Base-by-base conservation (phyloP, 495 filamentous ascomycete species). In the Aspergillus nanangensis region DNA sequence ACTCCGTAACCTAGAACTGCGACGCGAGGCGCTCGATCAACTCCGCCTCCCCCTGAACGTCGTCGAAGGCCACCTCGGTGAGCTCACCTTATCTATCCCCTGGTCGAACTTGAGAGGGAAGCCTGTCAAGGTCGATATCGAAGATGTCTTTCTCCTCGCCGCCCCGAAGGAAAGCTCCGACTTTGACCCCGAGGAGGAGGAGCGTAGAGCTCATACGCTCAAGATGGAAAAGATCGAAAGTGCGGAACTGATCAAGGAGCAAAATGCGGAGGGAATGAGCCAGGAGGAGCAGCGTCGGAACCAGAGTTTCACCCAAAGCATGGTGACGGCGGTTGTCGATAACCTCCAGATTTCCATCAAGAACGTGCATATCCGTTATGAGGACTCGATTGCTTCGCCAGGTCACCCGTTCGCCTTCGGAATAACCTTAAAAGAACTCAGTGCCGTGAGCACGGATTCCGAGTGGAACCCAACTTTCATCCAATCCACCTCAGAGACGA, bases 141-240 rank as follows among this genome's bases (percentile, higher is more conserved):
- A 98, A 57, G 91, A 98, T 82, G 92, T 98, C 36, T 97, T 87
- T 54, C 72, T 98, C 8, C 76, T 98, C 27, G 94, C 93, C 10
- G 92, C 90, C 2, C 93, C 93, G 0, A 93, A 90, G 61, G 90
- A 94, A 65, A 91, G 96, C 67, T 82, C 86, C 17, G 87, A 91
- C 51, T 98, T 94, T 67, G 83, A 97, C 53, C 81, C 89, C 44
- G 88, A 90, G 31, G 93, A 98, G 61, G 93, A 98, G 65, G 83
- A 86, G 50, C 77, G 79, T 34, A 76, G 93, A 57, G 82, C 74
- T 23, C 88, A 96, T 60, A 77, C 80, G 3, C 74, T 98, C 48
- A 98, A 98, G 71, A 92, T 97, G 80, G 94, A 98, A 64, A 94
- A 95, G 66, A 76, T 98, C 3, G 91, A 96, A 56, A 94, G 89